phyloP scores from a whole-genome alignment of 2,329 filamentous ascomycete genomes.

The Magnaporthiopsis incrustans region DNA sequence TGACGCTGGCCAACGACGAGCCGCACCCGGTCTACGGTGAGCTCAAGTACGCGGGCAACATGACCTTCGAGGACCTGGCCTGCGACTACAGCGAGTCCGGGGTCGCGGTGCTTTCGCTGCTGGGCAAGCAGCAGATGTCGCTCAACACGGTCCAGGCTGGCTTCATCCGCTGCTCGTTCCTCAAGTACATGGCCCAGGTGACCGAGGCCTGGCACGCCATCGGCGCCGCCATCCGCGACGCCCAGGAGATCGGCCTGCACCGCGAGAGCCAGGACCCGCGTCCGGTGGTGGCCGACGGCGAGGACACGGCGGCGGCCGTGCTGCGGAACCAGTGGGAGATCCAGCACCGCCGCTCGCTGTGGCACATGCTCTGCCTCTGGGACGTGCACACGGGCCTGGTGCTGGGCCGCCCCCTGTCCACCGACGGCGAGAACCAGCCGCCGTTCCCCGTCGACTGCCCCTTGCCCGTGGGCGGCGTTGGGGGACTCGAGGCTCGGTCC shows the following conservation, averaged over 20 bases:
- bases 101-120: constrained; percentile 40
- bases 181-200: constrained; percentile 52
- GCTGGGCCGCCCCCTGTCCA: constrained; percentile 47
- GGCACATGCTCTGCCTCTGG: constrained; percentile 47
- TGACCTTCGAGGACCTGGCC: constrained; percentile 54
- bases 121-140: constrained; percentile 50
- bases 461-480: constrained; percentile 27
- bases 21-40: constrained; percentile 34
- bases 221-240: constrained; percentile 49
- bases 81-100: constrained; percentile 53
- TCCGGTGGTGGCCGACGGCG: constrained; percentile 26
- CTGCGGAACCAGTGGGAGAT: constrained; percentile 52
- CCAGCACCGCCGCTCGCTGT: constrained; percentile 46
- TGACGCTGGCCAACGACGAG: constrained; percentile 38
- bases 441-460: constrained; percentile 46
- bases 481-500: constrained; percentile 25
- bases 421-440: constrained; percentile 40
- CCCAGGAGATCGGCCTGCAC: constrained; percentile 55
- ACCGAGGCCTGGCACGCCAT: constrained; percentile 52
- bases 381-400: constrained; percentile 46
- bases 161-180: constrained; percentile 46
- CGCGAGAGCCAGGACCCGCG: constrained; percentile 43
- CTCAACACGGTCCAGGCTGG: constrained; percentile 49
- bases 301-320: constrained; percentile 35
- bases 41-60: constrained; percentile 50